phyloP scores from a whole-genome alignment of 208 protist species.

The Angomonas ambiguus region DNA sequence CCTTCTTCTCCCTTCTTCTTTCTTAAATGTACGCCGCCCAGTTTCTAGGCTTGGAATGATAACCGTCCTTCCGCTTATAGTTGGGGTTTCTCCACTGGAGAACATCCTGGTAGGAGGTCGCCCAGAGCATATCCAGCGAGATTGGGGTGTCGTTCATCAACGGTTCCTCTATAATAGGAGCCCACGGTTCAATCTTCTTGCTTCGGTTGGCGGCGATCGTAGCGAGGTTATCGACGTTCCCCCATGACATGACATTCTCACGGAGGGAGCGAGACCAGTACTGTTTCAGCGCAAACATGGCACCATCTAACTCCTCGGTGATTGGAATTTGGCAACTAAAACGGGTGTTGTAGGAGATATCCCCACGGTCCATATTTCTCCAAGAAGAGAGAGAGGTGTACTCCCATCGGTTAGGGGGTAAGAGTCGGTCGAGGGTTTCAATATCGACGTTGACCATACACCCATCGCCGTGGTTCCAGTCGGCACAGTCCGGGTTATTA shows the following conservation, averaged over 20 bases:
- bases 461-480: constrained; percentile 87
- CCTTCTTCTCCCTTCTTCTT: background rate
- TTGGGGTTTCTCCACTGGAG: constrained; percentile 78
- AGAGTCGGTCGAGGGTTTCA: constrained; percentile 78
- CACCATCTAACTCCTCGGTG: constrained; percentile 81
- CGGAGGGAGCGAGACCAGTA: constrained; percentile 74
- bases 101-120: constrained; percentile 85
- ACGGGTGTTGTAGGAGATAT: constrained; percentile 85
- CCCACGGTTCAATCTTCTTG: constrained; percentile 88
- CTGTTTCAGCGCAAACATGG: constrained; percentile 84
- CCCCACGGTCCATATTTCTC: constrained; percentile 69
- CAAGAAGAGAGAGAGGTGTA: constrained; percentile 80
- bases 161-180: constrained; percentile 84
- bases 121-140: constrained; percentile 88
- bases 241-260: constrained; percentile 78
- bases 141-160: constrained; percentile 84
- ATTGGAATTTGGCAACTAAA: constrained; percentile 89
- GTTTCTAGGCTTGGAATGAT: constrained; percentile 73
- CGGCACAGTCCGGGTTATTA: constrained; percentile 86
- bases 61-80: constrained; percentile 80
- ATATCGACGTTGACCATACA: constrained; percentile 90
- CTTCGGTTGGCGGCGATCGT: constrained; percentile 59
- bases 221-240: constrained; percentile 65
- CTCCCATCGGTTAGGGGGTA: constrained; percentile 85
- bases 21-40: constrained; percentile 79